phyloP scores from a whole-genome alignment of 768 basidiomycete species.

The Lyophyllum shimeji region DNA sequence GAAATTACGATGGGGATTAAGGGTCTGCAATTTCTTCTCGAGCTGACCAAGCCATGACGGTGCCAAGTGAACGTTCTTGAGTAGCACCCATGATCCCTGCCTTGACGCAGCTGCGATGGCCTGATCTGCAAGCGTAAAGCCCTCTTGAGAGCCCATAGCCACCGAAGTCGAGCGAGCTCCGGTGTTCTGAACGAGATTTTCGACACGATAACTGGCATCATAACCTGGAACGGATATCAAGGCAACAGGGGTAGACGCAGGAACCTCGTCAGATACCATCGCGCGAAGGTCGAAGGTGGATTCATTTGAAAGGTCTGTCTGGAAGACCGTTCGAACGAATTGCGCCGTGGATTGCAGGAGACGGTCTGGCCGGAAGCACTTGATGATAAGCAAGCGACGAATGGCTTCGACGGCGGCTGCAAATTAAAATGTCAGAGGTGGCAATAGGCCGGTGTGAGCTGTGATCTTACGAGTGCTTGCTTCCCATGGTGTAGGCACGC shows the following conservation, averaged over 20 bases:
- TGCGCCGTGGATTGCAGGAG: conserved; percentile 78
- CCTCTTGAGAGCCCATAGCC: conserved; percentile 98
- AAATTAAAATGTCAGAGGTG: conserved; percentile 12
- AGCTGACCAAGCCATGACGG: conserved; percentile 94
- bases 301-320: conserved; percentile 72
- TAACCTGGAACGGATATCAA: conserved; percentile 94
- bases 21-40: conserved; percentile 93
- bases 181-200: conserved; percentile 78
- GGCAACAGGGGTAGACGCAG: conserved; percentile 80
- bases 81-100: conserved; percentile 92
- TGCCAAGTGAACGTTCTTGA: conserved; percentile 97
- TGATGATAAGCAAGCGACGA: conserved; percentile 75
- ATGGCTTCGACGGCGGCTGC: conserved; percentile 73
- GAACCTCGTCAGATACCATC: conserved; percentile 81
- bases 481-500: conserved; percentile 80
- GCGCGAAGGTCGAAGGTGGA: conserved; percentile 72
- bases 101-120: conserved; percentile 91
- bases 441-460: not conserved
- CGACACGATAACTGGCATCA: conserved; percentile 97
- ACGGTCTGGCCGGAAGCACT: conserved; percentile 92
- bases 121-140: conserved; percentile 94
- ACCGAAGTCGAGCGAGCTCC: conserved; percentile 82
- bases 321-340: conserved; percentile 78
- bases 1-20: conserved; percentile 89
- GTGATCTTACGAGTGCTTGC: conserved; percentile 66